Evolutionary conservation across 495 filamentous ascomycete species (phyloP).

Genomic region (Neurospora sp.): DNA sequence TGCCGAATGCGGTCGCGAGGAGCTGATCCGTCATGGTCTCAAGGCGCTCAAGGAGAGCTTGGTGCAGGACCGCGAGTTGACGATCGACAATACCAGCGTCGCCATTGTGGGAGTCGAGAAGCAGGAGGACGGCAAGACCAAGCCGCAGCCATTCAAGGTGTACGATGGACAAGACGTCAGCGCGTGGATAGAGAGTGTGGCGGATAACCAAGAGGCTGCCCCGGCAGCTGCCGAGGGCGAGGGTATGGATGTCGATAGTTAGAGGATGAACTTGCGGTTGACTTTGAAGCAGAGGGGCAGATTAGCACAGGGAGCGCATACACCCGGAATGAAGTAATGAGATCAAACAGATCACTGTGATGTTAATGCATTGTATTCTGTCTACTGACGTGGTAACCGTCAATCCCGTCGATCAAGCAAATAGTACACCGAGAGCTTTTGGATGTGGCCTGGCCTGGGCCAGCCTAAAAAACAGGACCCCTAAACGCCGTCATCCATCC

Average conservation of each 20-base stretch:
- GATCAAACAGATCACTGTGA: background rate
- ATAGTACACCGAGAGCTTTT: background rate
- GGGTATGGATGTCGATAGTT: conserved; percentile 72
- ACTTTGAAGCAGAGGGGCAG: background rate
- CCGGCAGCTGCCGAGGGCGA: conserved; percentile 41
- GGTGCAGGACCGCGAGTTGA: conserved; percentile 94
- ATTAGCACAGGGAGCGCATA: background rate
- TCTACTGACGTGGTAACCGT: background rate
- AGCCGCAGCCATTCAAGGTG: conserved; percentile 75
- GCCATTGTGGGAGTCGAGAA: conserved; percentile 60
- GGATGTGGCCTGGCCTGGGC: background rate
- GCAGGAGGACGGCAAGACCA: conserved; percentile 36
- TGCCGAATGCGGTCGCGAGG: conserved; percentile 58
- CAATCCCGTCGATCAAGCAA: background rate
- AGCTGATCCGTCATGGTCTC: conserved; percentile 83
- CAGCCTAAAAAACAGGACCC: background rate
- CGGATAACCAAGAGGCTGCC: conserved; percentile 45
- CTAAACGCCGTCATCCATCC: background rate
- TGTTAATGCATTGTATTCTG: background rate
- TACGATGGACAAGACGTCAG: conserved; percentile 82
- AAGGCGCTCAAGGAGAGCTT: conserved; percentile 89
- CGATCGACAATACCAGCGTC: conserved; percentile 88
- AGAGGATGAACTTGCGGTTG: conserved; percentile 5
- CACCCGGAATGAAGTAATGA: background rate
- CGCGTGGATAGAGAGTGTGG: conserved; percentile 61